Conservation (phyloP, 805 yeast genomes). For the Candida nitratophila region DNA sequence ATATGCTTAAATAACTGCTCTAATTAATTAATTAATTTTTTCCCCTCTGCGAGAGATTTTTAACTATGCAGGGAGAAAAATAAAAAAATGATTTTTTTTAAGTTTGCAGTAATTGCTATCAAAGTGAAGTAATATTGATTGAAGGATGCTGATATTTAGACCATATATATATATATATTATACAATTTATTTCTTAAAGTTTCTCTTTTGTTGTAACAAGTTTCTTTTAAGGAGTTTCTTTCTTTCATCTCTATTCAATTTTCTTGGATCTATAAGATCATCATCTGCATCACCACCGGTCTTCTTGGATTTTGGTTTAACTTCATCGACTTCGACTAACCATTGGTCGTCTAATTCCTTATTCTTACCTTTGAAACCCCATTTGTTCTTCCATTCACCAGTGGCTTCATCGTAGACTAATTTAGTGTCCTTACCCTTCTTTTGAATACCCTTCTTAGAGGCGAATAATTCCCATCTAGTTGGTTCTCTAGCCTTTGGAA, state of each 20-base stretch:
- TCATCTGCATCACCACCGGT: slow-evolving; percentile 33
- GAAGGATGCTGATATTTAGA: no score
- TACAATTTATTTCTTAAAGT: slow-evolving; percentile 35
- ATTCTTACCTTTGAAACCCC: slow-evolving; percentile 96
- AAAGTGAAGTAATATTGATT: no score
- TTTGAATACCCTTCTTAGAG: slow-evolving; percentile 85
- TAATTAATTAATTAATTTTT: no score
- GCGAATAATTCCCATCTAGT: slow-evolving; percentile 98
- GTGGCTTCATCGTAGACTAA: slow-evolving; percentile 81
- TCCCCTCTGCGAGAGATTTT: no score
- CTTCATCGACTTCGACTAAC: slow-evolving; percentile 85
- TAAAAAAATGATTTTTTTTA: no score
- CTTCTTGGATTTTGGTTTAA: slow-evolving; percentile 17
- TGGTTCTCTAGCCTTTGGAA: slow-evolving; percentile 87
- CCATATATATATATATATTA: not conserved
- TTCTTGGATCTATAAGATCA: slow-evolving; percentile 83
- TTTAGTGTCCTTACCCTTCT: slow-evolving; percentile 86
- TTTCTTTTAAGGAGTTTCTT: slow-evolving; percentile 81
- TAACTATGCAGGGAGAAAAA: no score
- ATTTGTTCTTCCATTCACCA: slow-evolving; percentile 95
- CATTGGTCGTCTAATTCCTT: slow-evolving; percentile 85
- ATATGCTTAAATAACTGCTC: no score
- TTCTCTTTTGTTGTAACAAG: slow-evolving; percentile 76
- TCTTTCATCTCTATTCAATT: slow-evolving; percentile 73
- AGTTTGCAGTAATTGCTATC: no score